phyloP scores from a whole-genome alignment of 1,284 basidiomycete species.

The Malassezia caprae region DNA sequence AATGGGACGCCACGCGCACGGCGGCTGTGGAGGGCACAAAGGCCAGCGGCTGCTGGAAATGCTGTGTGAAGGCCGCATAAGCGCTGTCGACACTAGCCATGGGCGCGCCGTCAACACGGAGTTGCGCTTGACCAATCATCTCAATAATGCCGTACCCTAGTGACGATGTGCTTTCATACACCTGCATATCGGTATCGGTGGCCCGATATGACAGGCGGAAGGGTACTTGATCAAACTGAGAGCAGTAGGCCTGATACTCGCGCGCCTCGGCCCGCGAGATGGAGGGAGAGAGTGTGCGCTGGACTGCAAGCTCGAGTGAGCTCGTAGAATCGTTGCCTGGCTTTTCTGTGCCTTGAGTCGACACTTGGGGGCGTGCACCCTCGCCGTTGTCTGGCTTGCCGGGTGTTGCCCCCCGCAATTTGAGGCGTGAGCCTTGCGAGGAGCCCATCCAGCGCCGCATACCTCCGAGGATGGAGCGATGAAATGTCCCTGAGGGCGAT shows the following conservation, averaged over 20 bases:
- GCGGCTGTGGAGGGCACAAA: not conserved
- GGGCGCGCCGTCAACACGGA: not conserved
- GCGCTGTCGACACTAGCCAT: not conserved
- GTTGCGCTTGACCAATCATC: not conserved
- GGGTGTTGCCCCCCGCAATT: not conserved
- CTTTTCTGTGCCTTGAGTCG: not conserved
- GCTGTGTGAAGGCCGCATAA: constrained; percentile 1
- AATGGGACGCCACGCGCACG: not conserved
- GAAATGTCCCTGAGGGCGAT: not conserved
- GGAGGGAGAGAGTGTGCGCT: constrained; percentile 1
- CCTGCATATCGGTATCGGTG: constrained; percentile 6
- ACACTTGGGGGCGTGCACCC: not conserved
- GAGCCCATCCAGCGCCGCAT: constrained; percentile 14
- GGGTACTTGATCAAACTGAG: constrained; percentile 6
- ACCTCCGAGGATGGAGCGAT: constrained; percentile 8
- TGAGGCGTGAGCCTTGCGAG: not conserved
- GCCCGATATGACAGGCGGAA: constrained; percentile 3
- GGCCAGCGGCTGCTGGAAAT: constrained; percentile 1
- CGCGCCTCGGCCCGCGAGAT: constrained; percentile 14
- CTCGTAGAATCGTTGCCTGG: not conserved
- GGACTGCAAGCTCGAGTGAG: not conserved
- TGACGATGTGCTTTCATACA: constrained; percentile 2
- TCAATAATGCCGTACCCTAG: not conserved
- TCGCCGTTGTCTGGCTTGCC: not conserved
- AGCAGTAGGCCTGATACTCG: constrained; percentile 12